Evolutionary conservation across 495 filamentous ascomycete genomes (phyloP).

Genomic region (Opeltia flavorubescens): DNA sequence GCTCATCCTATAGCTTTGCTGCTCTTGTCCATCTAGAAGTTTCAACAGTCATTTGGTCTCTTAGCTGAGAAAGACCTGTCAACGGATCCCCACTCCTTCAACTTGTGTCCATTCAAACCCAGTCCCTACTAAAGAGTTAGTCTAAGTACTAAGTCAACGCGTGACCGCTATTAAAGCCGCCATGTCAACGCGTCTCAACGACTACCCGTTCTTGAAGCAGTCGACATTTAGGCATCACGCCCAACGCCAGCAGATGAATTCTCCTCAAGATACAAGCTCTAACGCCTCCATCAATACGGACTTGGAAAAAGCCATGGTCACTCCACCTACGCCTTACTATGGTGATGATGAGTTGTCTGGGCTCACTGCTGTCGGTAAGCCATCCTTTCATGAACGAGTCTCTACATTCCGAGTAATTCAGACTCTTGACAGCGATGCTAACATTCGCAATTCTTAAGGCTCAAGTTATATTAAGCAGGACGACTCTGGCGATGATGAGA

Average conservation of each 20-base stretch:
- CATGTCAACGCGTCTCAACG: not conserved
- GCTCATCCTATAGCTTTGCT: too few species aligned
- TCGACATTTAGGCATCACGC: not conserved
- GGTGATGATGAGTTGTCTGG: not conserved
- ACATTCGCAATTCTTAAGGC: not conserved
- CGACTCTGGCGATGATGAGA: not conserved
- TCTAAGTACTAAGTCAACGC: too few species aligned
- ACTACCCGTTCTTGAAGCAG: not conserved
- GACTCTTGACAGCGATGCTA: not conserved
- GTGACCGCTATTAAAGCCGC: too few species aligned
- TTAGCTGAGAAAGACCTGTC: too few species aligned
- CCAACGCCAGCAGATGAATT: not conserved
- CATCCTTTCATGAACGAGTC: not conserved
- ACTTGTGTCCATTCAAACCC: too few species aligned
- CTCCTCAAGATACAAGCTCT: not conserved
- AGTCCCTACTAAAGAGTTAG: too few species aligned
- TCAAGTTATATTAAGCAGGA: too few species aligned
- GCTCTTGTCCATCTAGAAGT: too few species aligned
- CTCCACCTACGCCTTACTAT: not conserved
- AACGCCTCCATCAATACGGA: not conserved
- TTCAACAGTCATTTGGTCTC: too few species aligned
- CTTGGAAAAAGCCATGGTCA: not conserved
- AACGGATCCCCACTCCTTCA: too few species aligned
- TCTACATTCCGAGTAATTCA: not conserved
- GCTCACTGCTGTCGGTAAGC: not conserved